phyloP scores from a whole-genome alignment of 1,284 basidiomycete genomes.

The Trichosporon ovoides region DNA sequence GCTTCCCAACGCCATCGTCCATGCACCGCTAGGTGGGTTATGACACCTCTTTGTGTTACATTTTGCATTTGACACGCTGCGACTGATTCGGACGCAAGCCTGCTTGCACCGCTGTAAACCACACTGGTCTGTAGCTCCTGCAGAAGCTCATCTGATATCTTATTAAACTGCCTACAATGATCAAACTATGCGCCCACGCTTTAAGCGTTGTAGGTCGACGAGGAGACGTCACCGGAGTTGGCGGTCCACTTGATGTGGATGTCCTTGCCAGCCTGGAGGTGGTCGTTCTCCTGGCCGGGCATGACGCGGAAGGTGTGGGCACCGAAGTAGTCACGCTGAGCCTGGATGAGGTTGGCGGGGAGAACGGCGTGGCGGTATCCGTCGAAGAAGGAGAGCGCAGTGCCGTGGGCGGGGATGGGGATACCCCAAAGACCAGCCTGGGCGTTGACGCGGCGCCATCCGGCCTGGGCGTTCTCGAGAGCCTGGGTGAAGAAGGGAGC shows the following conservation, averaged over 20 bases:
- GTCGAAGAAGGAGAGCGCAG: slow-evolving; percentile 97
- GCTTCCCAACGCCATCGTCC: too few species aligned
- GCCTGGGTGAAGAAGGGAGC: slow-evolving; percentile 98
- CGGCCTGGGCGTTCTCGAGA: slow-evolving; percentile 89
- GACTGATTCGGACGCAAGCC: too few species aligned
- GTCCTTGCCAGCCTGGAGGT: slow-evolving; percentile 72
- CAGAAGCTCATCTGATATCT: background rate
- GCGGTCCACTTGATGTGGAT: slow-evolving; percentile 63
- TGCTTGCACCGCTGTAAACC: too few species aligned
- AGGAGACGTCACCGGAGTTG: slow-evolving; percentile 59
- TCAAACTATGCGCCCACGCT: background rate
- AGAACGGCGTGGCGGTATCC: slow-evolving; percentile 84
- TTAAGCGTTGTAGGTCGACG: slow-evolving; percentile 86
- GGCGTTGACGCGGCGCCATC: slow-evolving; percentile 95
- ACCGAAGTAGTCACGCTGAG: slow-evolving; percentile 61
- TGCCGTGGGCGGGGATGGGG: slow-evolving; percentile 91
- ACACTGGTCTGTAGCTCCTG: too few species aligned
- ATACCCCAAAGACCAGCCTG: slow-evolving; percentile 98
- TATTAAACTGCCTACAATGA: slow-evolving; percentile 1
- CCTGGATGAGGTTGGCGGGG: slow-evolving; percentile 92
- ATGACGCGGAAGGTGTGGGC: slow-evolving; percentile 89
- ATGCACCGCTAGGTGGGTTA: too few species aligned
- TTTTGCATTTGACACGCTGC: too few species aligned
- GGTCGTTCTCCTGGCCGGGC: slow-evolving; percentile 79
- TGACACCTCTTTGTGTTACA: too few species aligned